A percentile compares a stretch with the other conserved stretches of the same genome.
Conservation (phyloP, 345 rosid genomes). For the Euphorbia pulcherrima region DNA sequence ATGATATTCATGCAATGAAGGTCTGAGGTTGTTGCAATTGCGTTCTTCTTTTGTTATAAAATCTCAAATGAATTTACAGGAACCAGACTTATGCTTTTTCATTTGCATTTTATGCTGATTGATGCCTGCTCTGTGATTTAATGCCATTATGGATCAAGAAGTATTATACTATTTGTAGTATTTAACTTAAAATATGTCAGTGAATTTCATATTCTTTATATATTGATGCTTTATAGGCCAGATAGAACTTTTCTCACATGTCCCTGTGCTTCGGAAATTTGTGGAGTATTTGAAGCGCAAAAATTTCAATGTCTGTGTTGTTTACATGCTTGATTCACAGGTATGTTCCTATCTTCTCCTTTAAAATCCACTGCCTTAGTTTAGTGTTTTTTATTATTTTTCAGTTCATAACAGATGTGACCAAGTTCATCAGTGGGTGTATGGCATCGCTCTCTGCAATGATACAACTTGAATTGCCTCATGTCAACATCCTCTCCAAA, state of each 20-base stretch:
- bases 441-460: constrained; percentile 96
- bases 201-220: too few species aligned
- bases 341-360: constrained; percentile 36
- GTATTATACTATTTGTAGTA: not conserved
- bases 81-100: not conserved
- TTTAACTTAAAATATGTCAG: not conserved
- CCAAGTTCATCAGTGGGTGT: constrained; percentile 92
- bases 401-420: constrained; percentile 84
- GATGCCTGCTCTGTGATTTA: not conserved
- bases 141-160: not conserved
- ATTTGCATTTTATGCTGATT: not conserved
- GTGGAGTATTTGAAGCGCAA: constrained; percentile 81
- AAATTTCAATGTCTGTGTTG: constrained; percentile 77
- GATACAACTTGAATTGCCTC: constrained; percentile 90
- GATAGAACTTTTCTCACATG: constrained; percentile 86
- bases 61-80: not conserved
- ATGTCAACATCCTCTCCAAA: constrained; percentile 80
- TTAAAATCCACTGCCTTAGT: not conserved
- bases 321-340: constrained; percentile 91
- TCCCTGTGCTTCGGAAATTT: constrained; percentile 80
- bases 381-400: too few species aligned
- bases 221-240: constrained; percentile 63
- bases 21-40: not conserved
- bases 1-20: not conserved
- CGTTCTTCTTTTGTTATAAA: not conserved